phyloP scores from a whole-genome alignment of 2,329 filamentous ascomycete species.

The Arthrobotrys iridis region DNA sequence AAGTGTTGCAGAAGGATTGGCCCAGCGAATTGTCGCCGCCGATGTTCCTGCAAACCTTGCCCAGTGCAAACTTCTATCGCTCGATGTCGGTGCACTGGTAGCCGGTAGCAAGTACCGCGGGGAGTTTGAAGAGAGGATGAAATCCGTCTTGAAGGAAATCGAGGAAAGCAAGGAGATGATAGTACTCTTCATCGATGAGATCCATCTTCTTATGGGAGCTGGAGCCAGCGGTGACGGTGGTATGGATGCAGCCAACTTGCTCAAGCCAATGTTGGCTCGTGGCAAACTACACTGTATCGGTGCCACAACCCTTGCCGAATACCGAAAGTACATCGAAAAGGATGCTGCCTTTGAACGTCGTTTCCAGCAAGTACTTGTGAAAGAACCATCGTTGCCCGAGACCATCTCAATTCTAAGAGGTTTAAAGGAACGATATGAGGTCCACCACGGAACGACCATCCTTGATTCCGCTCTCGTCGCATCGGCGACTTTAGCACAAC shows the following conservation, averaged over 20 bases:
- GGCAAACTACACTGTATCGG: conserved; percentile 98
- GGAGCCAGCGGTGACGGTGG: conserved; percentile 93
- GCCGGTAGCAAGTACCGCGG: conserved; percentile 98
- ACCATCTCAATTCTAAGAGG: conserved; percentile 98
- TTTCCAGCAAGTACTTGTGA: conserved; percentile 97
- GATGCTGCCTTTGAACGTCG: conserved; percentile 97
- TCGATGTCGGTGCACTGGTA: conserved; percentile 93
- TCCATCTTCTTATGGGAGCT: conserved; percentile 97
- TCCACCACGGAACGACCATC: conserved; percentile 97
- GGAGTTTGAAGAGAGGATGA: conserved; percentile 99
- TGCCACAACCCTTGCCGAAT: conserved; percentile 92
- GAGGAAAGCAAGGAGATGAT: conserved; percentile 95
- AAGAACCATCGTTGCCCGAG: conserved; percentile 87
- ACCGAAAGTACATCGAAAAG: conserved; percentile 99
- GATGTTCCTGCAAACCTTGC: conserved; percentile 96
- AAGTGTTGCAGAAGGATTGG: conserved; percentile 94
- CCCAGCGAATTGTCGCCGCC: conserved; percentile 92
- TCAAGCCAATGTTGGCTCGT: conserved; percentile 97
- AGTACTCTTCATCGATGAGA: conserved; percentile 97
- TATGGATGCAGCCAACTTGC: conserved; percentile 97
- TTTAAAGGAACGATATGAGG: conserved; percentile 96
- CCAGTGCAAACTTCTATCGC: conserved; percentile 84
- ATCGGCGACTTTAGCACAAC: conserved; percentile 87
- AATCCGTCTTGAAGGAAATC: conserved; percentile 97
- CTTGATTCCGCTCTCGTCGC: conserved; percentile 92